Conservation (phyloP, 305 asterid species). For the Nicotiana rustica region DNA sequence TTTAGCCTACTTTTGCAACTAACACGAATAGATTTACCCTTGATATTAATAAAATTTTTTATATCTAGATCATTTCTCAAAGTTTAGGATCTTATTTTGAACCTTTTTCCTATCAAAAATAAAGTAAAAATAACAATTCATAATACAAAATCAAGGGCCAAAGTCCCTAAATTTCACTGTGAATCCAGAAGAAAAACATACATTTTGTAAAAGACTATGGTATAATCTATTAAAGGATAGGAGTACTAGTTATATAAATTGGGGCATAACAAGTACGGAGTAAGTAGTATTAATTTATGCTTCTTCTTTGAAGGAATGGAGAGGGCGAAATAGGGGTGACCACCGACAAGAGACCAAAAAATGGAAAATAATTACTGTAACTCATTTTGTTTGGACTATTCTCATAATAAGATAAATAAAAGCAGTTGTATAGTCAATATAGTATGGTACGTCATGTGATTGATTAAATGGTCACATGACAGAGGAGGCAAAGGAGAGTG, state of each 20-base stretch:
- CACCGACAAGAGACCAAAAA: conserved; percentile 6
- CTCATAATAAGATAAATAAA: neutral
- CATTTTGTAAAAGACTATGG: neutral
- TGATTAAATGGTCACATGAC: conserved; percentile 30
- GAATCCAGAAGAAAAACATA: neutral
- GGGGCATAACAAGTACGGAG: conserved; percentile 5
- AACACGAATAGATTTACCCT: no score
- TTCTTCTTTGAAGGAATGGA: conserved; percentile 7
- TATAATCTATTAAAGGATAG: neutral
- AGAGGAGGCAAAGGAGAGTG: conserved; percentile 32
- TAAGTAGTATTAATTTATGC: neutral
- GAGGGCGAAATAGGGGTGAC: neutral
- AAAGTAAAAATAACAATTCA: neutral
- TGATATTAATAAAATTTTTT: no score
- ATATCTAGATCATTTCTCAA: no score
- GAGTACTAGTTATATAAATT: neutral
- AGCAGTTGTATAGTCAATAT: neutral
- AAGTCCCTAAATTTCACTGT: neutral
- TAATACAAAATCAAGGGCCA: neutral
- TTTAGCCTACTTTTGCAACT: no score
- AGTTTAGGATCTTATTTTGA: no score
- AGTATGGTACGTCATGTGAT: conserved; percentile 26
- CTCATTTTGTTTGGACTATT: neutral
- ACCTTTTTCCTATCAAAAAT: no score
- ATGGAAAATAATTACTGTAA: neutral